Conservation (phyloP, 2,329 filamentous ascomycete species). For the Pseudogymnoascus pannorum region DNA sequence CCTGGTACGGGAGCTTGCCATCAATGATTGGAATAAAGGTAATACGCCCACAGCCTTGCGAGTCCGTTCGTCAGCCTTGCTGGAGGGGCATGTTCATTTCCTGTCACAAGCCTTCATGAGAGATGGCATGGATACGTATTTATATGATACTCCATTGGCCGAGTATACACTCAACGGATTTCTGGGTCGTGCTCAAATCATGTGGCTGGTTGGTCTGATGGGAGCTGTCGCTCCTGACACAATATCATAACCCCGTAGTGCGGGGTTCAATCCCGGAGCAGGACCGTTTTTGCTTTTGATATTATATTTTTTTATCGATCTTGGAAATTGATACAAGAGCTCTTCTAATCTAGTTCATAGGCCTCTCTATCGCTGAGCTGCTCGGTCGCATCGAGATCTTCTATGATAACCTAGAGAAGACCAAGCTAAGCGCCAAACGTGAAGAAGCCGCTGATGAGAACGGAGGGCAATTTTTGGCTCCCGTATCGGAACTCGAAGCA, state of each 20-base stretch:
- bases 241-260: slow-evolving; percentile 2
- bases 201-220: neutral
- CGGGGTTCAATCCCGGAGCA: slow-evolving; percentile 5
- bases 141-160: neutral
- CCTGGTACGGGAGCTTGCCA: slow-evolving; percentile 2
- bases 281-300: neutral
- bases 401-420: neutral
- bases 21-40: slow-evolving; percentile 10
- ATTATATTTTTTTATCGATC: neutral
- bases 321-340: neutral
- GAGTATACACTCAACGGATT: neutral
- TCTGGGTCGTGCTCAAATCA: neutral
- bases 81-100: neutral
- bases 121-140: neutral
- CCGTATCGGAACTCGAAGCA: neutral
- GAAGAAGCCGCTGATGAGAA: neutral
- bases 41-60: slow-evolving; percentile 8
- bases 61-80: slow-evolving; percentile 1
- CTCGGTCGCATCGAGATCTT: slow-evolving; percentile 6
- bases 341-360: slow-evolving; percentile 2
- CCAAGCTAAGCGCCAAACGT: neutral
- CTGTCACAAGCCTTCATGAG: neutral
- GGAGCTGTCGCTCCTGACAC: slow-evolving; percentile 1
- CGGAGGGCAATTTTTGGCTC: neutral
- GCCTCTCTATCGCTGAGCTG: slow-evolving; percentile 3